A percentile compares a stretch with the other conserved stretches of the same genome.
These are phyloP conservation scores for Sporisorium scitamineum DNA, from an alignment of 1,284 basidiomycete species.

Conservation along the genomic window DNA sequence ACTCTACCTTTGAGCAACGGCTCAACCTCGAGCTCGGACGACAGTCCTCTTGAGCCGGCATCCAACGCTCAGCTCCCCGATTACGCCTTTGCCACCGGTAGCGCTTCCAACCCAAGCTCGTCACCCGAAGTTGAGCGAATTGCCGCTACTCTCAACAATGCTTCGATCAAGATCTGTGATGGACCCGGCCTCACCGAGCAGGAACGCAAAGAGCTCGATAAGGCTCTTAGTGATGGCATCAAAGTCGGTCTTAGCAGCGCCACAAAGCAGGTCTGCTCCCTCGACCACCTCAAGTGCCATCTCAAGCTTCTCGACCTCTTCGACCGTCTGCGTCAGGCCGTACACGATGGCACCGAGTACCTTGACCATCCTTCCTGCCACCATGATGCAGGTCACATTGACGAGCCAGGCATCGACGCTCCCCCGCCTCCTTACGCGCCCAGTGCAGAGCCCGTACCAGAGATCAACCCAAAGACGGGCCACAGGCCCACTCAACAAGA, in stretches of 20 bases:
- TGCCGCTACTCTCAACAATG: slow-evolving; percentile 15
- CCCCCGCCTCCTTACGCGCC: slow-evolving; percentile 47
- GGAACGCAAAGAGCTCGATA: slow-evolving; percentile 37
- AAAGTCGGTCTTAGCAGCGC: slow-evolving; percentile 21
- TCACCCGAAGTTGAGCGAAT: slow-evolving; percentile 20
- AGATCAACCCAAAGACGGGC: slow-evolving; percentile 18
- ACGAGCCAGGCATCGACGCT: slow-evolving; percentile 43
- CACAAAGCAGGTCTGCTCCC: slow-evolving; percentile 6
- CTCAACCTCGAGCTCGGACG: slow-evolving; percentile 18
- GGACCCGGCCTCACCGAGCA: slow-evolving; percentile 28
- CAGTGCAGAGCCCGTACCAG: slow-evolving; percentile 22
- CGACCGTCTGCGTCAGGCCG: slow-evolving; percentile 35
- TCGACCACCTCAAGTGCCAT: slow-evolving; percentile 38
- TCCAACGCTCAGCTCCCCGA: slow-evolving; percentile 23
- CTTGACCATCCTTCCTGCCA: slow-evolving; percentile 44
- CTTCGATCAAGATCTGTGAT: slow-evolving; percentile 40
- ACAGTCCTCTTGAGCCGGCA: slow-evolving; percentile 10
- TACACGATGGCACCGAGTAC: slow-evolving; percentile 40
- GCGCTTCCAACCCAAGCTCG: background rate
- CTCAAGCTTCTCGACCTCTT: slow-evolving; percentile 50
- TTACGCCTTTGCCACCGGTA: slow-evolving; percentile 19
- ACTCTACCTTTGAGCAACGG: slow-evolving; percentile 35
- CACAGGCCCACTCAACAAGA: slow-evolving; percentile 26
- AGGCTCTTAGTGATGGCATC: slow-evolving; percentile 34
- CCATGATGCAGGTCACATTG: slow-evolving; percentile 29